Evolutionary conservation across 345 rosid species (phyloP), one percentile per base, ranked within the genome.

Genomic region (Populus nigra): DNA sequence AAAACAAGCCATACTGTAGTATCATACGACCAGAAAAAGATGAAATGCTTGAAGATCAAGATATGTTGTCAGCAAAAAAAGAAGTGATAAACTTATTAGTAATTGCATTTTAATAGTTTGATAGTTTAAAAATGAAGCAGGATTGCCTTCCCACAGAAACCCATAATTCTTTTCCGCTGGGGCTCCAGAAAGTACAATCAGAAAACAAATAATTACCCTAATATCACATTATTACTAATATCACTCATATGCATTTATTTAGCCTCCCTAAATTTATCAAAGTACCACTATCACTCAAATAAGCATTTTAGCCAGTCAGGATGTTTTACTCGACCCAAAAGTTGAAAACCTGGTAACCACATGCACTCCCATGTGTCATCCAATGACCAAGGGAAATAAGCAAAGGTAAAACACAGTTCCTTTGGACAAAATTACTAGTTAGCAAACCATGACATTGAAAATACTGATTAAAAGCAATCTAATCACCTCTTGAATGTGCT

Each of bases 401-500:
- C 29, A n/a, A 68, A 12, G 49, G 20, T 35, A 18, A 35, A 31
- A 65, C 20, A 31, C 4, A 16, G 36, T 15, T 15, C 45, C 22
- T 39, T 2, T 41, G 53, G 17, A 33, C 36, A 33, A 4, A 33
- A 8, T 41, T 8, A 72, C 8, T 15, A 31, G 20, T 39, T 20
- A 27, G 10, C 31, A 50, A 72, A 23, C 16, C 20, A 53, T 55
- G 43, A 11, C 18, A 10, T 0, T 31, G 17, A 31, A 20, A 25
- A 25, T 13, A 39, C 41, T 45, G 53, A 47, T 15, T 13, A 23
- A 23, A n/a, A 10, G 63, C 29, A 65, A 65, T 15, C 38, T 3
- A 65, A 86, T 74, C 71, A 92, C 99, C 92, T 96, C 98, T 81
- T 96, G 99, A 76, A 96, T 81, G 87, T 92, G 99, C 85, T 94